Percentiles rank a stretch among this genome's conserved stretches.
These are phyloP conservation scores for Liquidambar formosana DNA, from an alignment of 164 flowering plant genomes.

Conservation along the genomic window DNA sequence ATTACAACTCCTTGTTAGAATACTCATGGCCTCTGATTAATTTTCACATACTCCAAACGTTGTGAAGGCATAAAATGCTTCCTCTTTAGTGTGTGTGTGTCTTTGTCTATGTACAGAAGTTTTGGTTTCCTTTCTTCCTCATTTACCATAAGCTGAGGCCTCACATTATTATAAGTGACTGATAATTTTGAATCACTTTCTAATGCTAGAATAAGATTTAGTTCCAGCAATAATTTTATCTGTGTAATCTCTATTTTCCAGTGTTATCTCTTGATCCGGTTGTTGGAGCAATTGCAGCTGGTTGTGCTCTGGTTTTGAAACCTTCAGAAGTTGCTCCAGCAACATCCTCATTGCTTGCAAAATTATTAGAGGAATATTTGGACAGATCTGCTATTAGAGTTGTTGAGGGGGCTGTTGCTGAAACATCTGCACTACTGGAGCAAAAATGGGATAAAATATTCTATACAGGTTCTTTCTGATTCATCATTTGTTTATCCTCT, in stretches of 20 bases:
- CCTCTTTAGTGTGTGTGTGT: not conserved
- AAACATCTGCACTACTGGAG: constrained; percentile 71
- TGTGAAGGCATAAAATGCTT: not conserved
- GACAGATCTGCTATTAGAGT: constrained; percentile 73
- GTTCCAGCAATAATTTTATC: not conserved
- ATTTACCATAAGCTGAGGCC: too few species aligned
- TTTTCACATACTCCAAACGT: not conserved
- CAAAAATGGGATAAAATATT: too few species aligned
- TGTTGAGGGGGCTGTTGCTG: constrained; percentile 70
- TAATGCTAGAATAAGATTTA: not conserved
- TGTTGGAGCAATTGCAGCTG: constrained; percentile 93
- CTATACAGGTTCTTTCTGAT: too few species aligned
- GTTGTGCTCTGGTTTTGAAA: constrained; percentile 74
- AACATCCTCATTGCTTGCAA: constrained; percentile 64
- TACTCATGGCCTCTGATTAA: too few species aligned
- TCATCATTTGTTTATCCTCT: too few species aligned
- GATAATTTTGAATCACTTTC: not conserved
- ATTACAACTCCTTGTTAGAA: not conserved
- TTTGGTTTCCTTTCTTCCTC: not conserved
- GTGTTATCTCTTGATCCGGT: constrained; percentile 85
- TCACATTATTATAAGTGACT: too few species aligned
- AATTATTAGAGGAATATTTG: constrained; percentile 46
- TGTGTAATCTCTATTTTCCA: constrained; percentile 23
- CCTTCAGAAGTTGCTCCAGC: constrained; percentile 90
- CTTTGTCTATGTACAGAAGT: not conserved